phyloP scores from a whole-genome alignment of 2,329 filamentous ascomycete genomes.

The Aspergillus candidus region DNA sequence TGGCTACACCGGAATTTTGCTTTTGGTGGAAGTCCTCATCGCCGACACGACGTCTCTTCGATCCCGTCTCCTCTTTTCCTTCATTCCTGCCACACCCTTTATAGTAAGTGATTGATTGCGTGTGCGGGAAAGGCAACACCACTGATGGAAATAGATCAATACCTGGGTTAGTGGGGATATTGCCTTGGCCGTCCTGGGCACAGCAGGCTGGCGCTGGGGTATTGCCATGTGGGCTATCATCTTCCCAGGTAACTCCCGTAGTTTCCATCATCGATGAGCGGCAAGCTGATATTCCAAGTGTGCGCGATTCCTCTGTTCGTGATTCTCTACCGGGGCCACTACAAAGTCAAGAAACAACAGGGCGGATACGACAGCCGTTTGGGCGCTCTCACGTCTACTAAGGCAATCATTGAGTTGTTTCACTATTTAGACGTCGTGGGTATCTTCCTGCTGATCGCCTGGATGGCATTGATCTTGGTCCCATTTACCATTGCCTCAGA shows the following conservation, averaged over 20 bases:
- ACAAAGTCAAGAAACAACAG: constrained; percentile 45
- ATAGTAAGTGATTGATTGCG: constrained; percentile 30
- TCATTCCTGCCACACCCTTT: constrained; percentile 55
- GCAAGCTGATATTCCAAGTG: constrained; percentile 18
- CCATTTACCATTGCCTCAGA: constrained; percentile 55
- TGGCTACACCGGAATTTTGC: constrained; percentile 56
- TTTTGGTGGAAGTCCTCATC: constrained; percentile 59
- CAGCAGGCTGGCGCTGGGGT: constrained; percentile 56
- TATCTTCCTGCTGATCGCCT: constrained; percentile 47
- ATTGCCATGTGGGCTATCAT: constrained; percentile 61
- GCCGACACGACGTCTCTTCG: constrained; percentile 59
- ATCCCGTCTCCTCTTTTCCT: constrained; percentile 59
- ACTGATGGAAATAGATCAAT: constrained; percentile 41
- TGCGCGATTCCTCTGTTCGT: constrained; percentile 51
- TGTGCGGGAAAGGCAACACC: neutral
- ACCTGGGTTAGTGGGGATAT: constrained; percentile 59
- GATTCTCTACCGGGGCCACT: constrained; percentile 46
- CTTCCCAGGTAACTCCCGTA: constrained; percentile 39
- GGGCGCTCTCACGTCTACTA: constrained; percentile 35
- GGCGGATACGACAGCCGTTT: constrained; percentile 44
- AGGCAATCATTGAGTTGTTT: constrained; percentile 44
- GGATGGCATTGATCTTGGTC: constrained; percentile 49
- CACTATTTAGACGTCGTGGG: constrained; percentile 53
- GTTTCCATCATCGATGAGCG: neutral
- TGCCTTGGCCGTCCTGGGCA: constrained; percentile 44